Conservation (phyloP, 495 filamentous ascomycete genomes). For the Xanthoparmelia taractica region DNA sequence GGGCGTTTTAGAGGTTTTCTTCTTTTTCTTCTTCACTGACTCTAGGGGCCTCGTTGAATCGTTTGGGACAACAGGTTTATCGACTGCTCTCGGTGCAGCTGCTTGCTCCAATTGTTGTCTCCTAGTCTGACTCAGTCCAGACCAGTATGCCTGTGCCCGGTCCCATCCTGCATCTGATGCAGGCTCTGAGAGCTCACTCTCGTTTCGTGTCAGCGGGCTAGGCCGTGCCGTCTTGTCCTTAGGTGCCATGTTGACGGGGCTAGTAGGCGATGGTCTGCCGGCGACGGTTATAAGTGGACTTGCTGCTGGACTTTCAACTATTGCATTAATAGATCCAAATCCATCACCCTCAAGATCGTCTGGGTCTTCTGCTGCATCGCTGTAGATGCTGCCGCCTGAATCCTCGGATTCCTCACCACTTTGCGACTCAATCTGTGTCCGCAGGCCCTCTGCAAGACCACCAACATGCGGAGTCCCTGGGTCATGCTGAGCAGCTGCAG, state of each 20-base stretch:
- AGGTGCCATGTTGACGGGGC: slow-evolving; percentile 8
- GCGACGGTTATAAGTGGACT: slow-evolving; percentile 13
- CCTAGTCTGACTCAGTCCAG: slow-evolving; percentile 49
- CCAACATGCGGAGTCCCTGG: slow-evolving; percentile 26
- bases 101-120: slow-evolving; percentile 50
- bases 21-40: slow-evolving; percentile 21
- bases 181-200: slow-evolving; percentile 24
- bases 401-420: slow-evolving; percentile 42
- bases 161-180: slow-evolving; percentile 49
- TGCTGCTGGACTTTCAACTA: slow-evolving; percentile 54
- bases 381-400: slow-evolving; percentile 66
- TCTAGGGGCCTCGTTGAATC: slow-evolving; percentile 16
- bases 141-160: slow-evolving; percentile 56
- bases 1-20: slow-evolving; percentile 14
- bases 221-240: slow-evolving; percentile 9
- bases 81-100: slow-evolving; percentile 42
- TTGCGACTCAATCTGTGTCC: slow-evolving; percentile 26
- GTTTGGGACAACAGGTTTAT: slow-evolving; percentile 33
- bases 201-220: slow-evolving; percentile 11
- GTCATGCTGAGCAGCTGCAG: slow-evolving; percentile 20
- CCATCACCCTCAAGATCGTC: slow-evolving; percentile 61
- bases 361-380: slow-evolving; percentile 77
- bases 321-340: slow-evolving; percentile 77
- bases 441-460: slow-evolving; percentile 27
- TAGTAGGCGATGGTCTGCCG: slow-evolving; percentile 4